Evolutionary conservation across 768 basidiomycete species (phyloP), one percentile per base, ranked within the genome.

Genomic region (Ramaria sp.): DNA sequence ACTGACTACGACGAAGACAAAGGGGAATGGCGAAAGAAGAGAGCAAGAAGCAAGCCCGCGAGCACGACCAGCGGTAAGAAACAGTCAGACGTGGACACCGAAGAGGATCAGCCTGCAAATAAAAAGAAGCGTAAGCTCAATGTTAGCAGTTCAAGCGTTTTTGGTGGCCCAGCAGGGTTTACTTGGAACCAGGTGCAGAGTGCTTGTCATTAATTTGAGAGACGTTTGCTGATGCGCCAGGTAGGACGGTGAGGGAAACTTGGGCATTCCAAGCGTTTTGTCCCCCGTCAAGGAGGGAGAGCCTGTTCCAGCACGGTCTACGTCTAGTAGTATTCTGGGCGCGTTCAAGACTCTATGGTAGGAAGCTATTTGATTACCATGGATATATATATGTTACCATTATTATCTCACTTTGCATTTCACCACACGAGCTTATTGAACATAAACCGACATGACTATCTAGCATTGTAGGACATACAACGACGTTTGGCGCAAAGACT

Each of bases 41-140:
- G 51, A 67, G 60, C n/a, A 64, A 57, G 37, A 41, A 49, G 48
- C 45, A 49, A 47, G 34, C 46, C 55, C 13, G 12, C 55, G 11
- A 33, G 51, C 24, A 33, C 37, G 15, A 11, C 20, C n/a, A 31
- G 20, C 11, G 24, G 34, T 27, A 20, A 57, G n/a, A 54, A 54
- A 30, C 41, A 24, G 20, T 15, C 66, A 12, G 67, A 59, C 22
- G 50, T 41, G n/a, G 63, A 62, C 0, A 63, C 57, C 30, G 68
- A 64, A 22, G 53, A 65, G 22, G 69, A 67, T 51, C 62, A 39
- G 6, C 69, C 58, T 9, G 76, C 70, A 15, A 82, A 79, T 70
- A 84, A 83, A 72, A 86, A 84, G 70, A 85, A 80, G 63, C 77
- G 83, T 60, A 86, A 82, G 69, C 80, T 88, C 54, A 81, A 82